Evolutionary conservation across 179 eudicot species (phyloP).

Genomic region (Amaranthus tricolor): DNA sequence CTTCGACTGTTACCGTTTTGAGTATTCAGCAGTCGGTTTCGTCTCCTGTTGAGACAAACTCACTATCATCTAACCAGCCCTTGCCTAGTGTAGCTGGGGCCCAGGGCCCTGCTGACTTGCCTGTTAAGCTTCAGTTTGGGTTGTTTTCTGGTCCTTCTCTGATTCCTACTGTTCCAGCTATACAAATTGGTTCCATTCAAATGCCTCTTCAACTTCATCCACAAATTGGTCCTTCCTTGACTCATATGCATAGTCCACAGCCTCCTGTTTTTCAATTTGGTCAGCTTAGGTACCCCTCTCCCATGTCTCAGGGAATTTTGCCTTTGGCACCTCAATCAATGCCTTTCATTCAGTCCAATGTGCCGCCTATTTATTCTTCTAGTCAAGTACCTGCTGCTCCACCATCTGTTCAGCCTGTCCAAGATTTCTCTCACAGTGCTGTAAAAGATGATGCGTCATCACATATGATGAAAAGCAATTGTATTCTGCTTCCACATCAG

Average conservation of each 20-base stretch:
- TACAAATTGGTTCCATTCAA: constrained; percentile 98
- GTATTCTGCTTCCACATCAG: constrained; percentile 25
- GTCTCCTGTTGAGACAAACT: constrained; percentile 31
- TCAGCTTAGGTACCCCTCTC: constrained; percentile 72
- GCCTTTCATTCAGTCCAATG: constrained; percentile 67
- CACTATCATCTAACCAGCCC: constrained; percentile 39
- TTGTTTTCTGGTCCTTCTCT: constrained; percentile 91
- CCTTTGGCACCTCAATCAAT: constrained; percentile 63
- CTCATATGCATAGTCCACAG: constrained; percentile 69
- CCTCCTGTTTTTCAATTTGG: constrained; percentile 91
- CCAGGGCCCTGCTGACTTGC: constrained; percentile 51
- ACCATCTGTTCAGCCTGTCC: constrained; percentile 33
- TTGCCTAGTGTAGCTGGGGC: constrained; percentile 40
- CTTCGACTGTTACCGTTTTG: constrained; percentile 26
- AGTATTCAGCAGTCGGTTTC: constrained; percentile 33
- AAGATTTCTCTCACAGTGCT: constrained; percentile 36
- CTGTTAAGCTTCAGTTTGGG: constrained; percentile 89
- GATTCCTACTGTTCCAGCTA: constrained; percentile 88
- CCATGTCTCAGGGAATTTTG: constrained; percentile 73
- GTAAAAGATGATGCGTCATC: constrained; percentile 33
- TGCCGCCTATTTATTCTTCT: constrained; percentile 42
- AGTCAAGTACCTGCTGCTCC: constrained; percentile 48
- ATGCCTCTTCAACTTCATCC: constrained; percentile 95
- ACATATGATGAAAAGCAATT: constrained; percentile 32
- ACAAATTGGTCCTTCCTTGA: constrained; percentile 62